Evolutionary conservation across 2,329 filamentous ascomycete genomes (phyloP), one percentile per base, ranked within the genome.

Genomic region (Pseudocercospora fijiensis): DNA sequence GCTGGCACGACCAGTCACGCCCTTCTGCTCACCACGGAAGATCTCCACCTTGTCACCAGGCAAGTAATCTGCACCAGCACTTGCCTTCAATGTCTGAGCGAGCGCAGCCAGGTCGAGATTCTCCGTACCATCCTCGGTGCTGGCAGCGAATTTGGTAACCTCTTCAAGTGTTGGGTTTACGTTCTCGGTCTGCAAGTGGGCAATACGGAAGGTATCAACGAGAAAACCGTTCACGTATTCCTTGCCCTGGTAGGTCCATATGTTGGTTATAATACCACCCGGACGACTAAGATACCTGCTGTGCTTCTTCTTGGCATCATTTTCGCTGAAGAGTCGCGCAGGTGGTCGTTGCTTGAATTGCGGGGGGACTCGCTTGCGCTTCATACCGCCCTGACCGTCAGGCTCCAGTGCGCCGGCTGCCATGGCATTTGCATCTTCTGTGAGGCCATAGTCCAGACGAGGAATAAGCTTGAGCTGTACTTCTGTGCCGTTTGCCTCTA

Each of bases 11-110:
- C 95, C 95, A 30, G 91, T 84, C 13, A 98, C 90, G 58, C 95
- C 95, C 74, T 90, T 92, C 75, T 99, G 95, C 79, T 99, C 95
- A 69, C 95, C 95, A 62, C 93, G 88, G 77, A 93, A 98, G 49
- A 99, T 92, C 77, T 98, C 94, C 22, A 99, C 93, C n/a, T 93
- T 88, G 76, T 99, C 95, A 33, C 96, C 96, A 2, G 93, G 91
- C 4, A 96, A 85, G 73, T 96, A 99, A 3, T 90, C 89, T 33
- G 93, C 89, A 8, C 88, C 87, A 64, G 90, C 90, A 69, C 88
- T 90, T 64, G 91, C 90, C 75, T 96, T 96, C 60, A 98, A 82
- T 69, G 92, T 96, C 56, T 92, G 90, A 8, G 94, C 92, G 59
- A 99, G 83, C 1, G 94, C 92, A 72, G 93, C 90, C 49, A 99